Evolutionary conservation across 2,329 filamentous ascomycete genomes (phyloP).

Genomic region (Botrytis paeoniae): DNA sequence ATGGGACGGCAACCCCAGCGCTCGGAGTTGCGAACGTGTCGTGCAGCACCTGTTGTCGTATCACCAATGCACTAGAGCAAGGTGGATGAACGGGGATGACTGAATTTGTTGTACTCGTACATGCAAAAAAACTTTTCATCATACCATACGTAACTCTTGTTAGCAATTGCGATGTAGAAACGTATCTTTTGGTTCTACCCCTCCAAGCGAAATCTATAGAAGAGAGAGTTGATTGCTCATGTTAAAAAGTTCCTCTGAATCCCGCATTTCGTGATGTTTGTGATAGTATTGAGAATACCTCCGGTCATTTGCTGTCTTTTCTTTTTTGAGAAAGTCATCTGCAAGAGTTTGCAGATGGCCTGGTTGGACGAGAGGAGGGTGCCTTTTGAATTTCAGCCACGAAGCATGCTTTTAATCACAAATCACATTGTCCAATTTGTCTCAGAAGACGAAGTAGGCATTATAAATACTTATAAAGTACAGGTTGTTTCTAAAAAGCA

Average conservation of each 20-base stretch:
- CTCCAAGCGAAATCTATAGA: background rate
- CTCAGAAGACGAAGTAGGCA: background rate
- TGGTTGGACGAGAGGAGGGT: background rate
- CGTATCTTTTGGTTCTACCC: background rate
- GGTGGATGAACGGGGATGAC: background rate
- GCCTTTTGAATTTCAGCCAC: conserved; percentile 5
- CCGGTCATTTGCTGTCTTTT: background rate
- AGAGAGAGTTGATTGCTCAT: conserved; percentile 9
- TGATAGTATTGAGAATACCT: conserved; percentile 9
- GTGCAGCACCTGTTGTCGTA: conserved; percentile 19
- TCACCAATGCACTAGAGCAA: conserved; percentile 1
- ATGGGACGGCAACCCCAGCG: conserved; percentile 15
- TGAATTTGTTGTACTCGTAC: background rate
- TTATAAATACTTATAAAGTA: conserved; percentile 10
- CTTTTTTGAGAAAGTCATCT: conserved; percentile 16
- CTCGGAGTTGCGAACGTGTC: conserved; percentile 19
- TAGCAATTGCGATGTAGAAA: background rate
- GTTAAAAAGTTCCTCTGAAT: background rate
- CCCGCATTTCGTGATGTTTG: conserved; percentile 3
- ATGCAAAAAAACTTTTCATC: background rate
- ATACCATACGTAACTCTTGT: background rate
- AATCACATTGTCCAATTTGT: conserved; percentile 9
- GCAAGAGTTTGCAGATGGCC: conserved; percentile 6
- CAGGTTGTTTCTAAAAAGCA: background rate
- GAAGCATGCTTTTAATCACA: conserved; percentile 17